These are phyloP conservation scores for Bondarzewia mesenterica DNA, from an alignment of 1,284 basidiomycete genomes.

Conservation along the genomic window DNA sequence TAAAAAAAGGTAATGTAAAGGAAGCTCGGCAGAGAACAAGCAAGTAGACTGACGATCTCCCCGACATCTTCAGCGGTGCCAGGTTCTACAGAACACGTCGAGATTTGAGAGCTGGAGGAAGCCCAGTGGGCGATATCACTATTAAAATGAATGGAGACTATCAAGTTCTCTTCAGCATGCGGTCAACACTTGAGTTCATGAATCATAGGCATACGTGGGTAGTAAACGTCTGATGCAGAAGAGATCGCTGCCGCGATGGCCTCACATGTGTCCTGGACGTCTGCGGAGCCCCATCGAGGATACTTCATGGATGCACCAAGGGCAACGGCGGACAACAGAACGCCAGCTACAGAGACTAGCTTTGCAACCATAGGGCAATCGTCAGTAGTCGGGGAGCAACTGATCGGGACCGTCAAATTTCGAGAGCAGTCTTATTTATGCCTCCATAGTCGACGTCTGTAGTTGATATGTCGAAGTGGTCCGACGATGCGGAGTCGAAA, in stretches of 20 bases:
- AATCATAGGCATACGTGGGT: slow-evolving; percentile 18
- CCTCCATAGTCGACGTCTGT: too few relatives aligned
- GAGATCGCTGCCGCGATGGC: slow-evolving; percentile 18
- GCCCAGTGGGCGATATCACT: slow-evolving; percentile 39
- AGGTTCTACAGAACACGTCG: slow-evolving; percentile 45
- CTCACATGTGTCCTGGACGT: background rate
- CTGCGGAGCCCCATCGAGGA: background rate
- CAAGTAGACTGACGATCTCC: slow-evolving; percentile 25
- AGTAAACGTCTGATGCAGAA: slow-evolving; percentile 25
- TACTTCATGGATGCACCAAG: background rate
- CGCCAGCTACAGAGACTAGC: background rate
- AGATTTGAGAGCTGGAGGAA: slow-evolving; percentile 30
- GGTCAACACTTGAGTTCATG: background rate
- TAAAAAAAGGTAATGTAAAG: background rate
- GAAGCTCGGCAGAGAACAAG: background rate
- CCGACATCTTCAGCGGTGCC: slow-evolving; percentile 38
- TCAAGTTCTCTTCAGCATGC: background rate
- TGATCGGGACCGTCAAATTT: too few relatives aligned
- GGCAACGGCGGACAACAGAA: background rate
- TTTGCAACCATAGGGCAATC: too few relatives aligned
- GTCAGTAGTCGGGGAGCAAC: too few relatives aligned
- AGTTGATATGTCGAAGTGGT: too few relatives aligned
- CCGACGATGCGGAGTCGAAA: too few relatives aligned
- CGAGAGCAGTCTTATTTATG: too few relatives aligned
- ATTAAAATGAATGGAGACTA: slow-evolving; percentile 21